Base-by-base conservation (phyloP, 495 filamentous ascomycete genomes). In the Lindgomyces ingoldianus region DNA sequence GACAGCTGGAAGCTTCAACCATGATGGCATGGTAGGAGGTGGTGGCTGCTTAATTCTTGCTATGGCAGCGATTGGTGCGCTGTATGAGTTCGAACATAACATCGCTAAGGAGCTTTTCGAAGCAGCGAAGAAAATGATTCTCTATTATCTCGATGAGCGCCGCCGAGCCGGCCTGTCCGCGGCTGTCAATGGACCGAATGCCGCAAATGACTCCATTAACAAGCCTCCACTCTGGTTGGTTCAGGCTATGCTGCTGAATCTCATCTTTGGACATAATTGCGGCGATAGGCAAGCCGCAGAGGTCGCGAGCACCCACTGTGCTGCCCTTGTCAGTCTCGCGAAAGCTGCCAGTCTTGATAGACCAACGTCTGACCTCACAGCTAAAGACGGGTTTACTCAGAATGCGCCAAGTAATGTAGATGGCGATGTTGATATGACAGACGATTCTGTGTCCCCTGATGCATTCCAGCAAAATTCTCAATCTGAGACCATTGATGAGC, bases 241-340 rank as follows among this genome's bases (percentile, higher is more conserved):
- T n/a, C 94, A 98, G 72, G 93, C 94, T 0, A 97, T 98, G 94
- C 82, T 98, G 27, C 81, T 98, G 42, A 97, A 96, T 75, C 90
- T 98, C 33, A 89, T 98, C 11, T 98, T 96, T 68, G 95, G 95
- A 10, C 91, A 98, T 68, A 92, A 96, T 66, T 96, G 91, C 73
- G 95, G 90, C 25, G 93, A 98, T 72, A 94, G 93, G 76, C 85
- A 82, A 33, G 88, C 91, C 14, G 90, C 90, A 33, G 91, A 96
- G 73, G 96, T 95, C 67, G 94, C 94, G 2, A 90, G 86, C 64
- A 96, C 87, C 1, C 94, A 97, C 67, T 95, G 91, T 69, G 89
- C 91, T 11, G 90, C 93, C 33, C 77, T 98, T 49, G 91, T 97
- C 42, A 93, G 90, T 71, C 84, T 98, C 57, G 93, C 94, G 11